Evolutionary conservation across 2,329 filamentous ascomycete genomes (phyloP), one percentile per base, ranked within the genome.

Genomic region (Colletotrichum sp.): DNA sequence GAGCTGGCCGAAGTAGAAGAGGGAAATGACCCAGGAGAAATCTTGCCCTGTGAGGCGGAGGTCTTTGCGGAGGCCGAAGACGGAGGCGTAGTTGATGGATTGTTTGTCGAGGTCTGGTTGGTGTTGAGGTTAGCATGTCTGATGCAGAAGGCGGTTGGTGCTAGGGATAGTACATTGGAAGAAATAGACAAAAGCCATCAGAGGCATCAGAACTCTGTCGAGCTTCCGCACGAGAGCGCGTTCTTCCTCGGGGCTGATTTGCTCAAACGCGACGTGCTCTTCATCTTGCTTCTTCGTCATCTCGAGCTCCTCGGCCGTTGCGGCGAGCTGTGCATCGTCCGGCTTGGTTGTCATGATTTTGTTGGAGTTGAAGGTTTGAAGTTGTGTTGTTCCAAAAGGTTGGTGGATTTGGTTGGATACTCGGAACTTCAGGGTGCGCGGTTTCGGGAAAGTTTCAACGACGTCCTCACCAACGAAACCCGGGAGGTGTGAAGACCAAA

Each of bases 121-220:
- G 26, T 28, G 28, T 28, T 28, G 28, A 28, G 8, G 28, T 28
- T 28, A 28, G 28, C 28, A 8, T 28, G 26, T 28, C 26, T 28
- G 26, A 28, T 28, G 26, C 26, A 28, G 8, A 28, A 28, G 28
- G 28, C 28, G 28, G 26, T 28, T 28, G 26, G 26, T 28, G 7
- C 26, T 28, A 28, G 26, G 26, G 26, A 28, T 28, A 28, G 8
- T 26, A 77, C 78, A 79, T 52, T 79, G 75, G 49, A 78, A 79
- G 55, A 79, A 77, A 24, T 77, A 78, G n/a, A 79, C 78, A 12
- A 77, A 26, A 1, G 75, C 72, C 78, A 79, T 79, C 1, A 78
- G 36, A 8, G 77, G 76, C 66, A 79, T 73, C 39, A 79, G 52
- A 9, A 78, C 74, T 15, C 78, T 24, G 57, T 78, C 77, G 1